Conservation (phyloP, 2,329 filamentous ascomycete species). For the Pestalotiopsis sp. region DNA sequence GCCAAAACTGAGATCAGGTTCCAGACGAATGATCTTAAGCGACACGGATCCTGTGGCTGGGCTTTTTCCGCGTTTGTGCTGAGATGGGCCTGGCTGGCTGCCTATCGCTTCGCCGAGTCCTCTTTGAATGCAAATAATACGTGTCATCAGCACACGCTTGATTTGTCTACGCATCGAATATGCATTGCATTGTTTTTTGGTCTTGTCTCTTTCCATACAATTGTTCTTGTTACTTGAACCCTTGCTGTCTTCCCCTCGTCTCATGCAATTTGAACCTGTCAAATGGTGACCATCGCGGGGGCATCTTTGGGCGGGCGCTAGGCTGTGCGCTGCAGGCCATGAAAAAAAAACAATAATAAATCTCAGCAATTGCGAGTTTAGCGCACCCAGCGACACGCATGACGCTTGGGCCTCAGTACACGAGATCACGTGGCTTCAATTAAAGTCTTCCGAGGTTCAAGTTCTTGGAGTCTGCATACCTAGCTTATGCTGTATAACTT, state of each 20-base stretch:
- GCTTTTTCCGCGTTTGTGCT: background rate
- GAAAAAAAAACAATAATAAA: background rate
- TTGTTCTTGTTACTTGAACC: background rate
- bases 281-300: background rate
- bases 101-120: background rate
- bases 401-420: background rate
- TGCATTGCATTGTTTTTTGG: background rate
- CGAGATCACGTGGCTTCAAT: conserved; percentile 1
- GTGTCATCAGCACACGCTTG: background rate
- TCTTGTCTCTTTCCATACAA: background rate
- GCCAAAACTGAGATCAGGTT: background rate
- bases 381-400: background rate
- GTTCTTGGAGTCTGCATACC: background rate
- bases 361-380: background rate
- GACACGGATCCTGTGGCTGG: background rate
- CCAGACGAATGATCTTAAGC: background rate
- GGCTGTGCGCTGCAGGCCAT: background rate
- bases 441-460: background rate
- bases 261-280: background rate
- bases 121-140: background rate
- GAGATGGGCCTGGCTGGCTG: background rate
- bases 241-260: background rate
- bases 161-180: background rate
- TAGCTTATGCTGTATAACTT: too few species aligned
- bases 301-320: background rate